These are phyloP conservation scores for Neltuma alba DNA, from an alignment of 306 rosid species.

Conservation along the genomic window DNA sequence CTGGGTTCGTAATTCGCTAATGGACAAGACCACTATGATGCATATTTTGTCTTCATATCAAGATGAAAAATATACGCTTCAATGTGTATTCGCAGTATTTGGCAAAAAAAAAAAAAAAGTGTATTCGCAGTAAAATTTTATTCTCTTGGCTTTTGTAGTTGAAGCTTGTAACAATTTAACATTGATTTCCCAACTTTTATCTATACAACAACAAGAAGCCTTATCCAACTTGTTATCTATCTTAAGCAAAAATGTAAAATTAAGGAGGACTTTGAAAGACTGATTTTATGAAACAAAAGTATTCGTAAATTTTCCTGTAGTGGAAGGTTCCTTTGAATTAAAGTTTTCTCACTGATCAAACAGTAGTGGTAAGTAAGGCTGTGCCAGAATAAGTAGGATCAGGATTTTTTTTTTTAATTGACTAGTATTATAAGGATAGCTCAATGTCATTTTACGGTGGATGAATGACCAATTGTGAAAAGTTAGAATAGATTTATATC, in stretches of 20 bases:
- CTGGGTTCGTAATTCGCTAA: constrained; percentile 4
- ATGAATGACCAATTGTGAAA: neutral
- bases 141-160: neutral
- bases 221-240: neutral
- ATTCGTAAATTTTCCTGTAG: neutral
- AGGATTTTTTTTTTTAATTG: neutral
- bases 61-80: neutral
- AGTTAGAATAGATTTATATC: neutral
- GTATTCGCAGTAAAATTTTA: too few species aligned
- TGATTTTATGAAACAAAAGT: constrained; percentile 1
- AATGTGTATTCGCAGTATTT: neutral
- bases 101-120: too few species aligned
- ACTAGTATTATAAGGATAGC: neutral
- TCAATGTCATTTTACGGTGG: neutral
- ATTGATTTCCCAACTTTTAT: constrained; percentile 6
- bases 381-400: neutral
- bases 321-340: neutral
- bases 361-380: neutral
- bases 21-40: neutral
- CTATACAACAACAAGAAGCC: too few species aligned
- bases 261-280: constrained; percentile 6
- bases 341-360: neutral
- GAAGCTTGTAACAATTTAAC: neutral
- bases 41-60: neutral
- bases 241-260: neutral